Conservation (phyloP, 2,329 filamentous ascomycete species). For the Calycina marina region DNA sequence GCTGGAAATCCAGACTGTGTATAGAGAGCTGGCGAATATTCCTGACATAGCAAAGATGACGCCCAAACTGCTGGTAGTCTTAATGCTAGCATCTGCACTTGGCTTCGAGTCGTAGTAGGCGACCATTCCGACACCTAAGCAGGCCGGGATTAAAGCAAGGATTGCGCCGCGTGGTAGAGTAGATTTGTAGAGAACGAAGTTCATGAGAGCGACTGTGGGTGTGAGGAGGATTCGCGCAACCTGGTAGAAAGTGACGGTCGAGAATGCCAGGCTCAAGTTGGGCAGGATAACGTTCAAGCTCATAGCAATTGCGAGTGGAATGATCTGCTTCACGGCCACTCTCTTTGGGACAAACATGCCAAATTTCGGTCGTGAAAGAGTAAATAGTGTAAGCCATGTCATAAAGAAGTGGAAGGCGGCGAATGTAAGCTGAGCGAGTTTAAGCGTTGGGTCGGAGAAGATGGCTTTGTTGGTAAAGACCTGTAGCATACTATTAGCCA, state of each 20-base stretch:
- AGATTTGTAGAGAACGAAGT: slow-evolving; percentile 43
- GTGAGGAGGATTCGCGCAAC: slow-evolving; percentile 53
- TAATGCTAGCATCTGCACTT: slow-evolving; percentile 30
- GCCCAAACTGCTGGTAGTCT: slow-evolving; percentile 42
- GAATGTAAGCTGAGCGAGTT: slow-evolving; percentile 49
- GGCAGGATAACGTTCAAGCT: slow-evolving; percentile 54
- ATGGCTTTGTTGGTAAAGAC: slow-evolving; percentile 58
- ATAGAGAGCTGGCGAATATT: slow-evolving; percentile 50
- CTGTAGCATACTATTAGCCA: slow-evolving; percentile 4
- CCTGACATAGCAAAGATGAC: slow-evolving; percentile 48
- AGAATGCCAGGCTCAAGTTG: slow-evolving; percentile 53
- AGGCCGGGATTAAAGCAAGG: slow-evolving; percentile 42
- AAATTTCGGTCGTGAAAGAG: slow-evolving; percentile 42
- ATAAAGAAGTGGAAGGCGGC: slow-evolving; percentile 55
- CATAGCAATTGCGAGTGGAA: slow-evolving; percentile 54
- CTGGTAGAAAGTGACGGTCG: slow-evolving; percentile 56
- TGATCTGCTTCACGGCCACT: slow-evolving; percentile 38
- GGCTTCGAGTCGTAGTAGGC: slow-evolving; percentile 54
- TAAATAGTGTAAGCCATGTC: slow-evolving; percentile 48
- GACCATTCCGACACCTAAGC: slow-evolving; percentile 48
- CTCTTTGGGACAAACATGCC: slow-evolving; percentile 43
- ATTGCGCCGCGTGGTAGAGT: slow-evolving; percentile 38
- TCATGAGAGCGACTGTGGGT: slow-evolving; percentile 49
- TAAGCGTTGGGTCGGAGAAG: slow-evolving; percentile 47
- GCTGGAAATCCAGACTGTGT: slow-evolving; percentile 54